A percentile compares a stretch with the other conserved stretches of the same genome.
Conservation (phyloP, 108 stramenopile species). For the Nitzschia sp. region DNA sequence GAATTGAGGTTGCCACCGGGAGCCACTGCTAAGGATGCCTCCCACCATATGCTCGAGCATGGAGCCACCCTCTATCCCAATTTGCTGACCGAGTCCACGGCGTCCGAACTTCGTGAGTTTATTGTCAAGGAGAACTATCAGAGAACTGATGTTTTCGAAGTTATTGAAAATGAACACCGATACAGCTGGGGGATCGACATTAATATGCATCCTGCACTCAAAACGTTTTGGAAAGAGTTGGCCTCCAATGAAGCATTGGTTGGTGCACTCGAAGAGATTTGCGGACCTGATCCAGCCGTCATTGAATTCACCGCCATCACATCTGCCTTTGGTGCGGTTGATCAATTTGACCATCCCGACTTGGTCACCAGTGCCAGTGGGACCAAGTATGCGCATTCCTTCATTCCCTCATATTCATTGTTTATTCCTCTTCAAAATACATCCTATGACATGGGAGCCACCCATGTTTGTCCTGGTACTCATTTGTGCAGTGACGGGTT, state of each 20-base stretch:
- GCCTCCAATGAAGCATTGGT: conserved; percentile 35
- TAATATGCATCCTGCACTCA: conserved; percentile 43
- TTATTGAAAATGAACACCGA: conserved; percentile 56
- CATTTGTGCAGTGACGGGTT: conserved; percentile 47
- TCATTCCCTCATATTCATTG: conserved; percentile 52
- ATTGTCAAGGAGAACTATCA: conserved; percentile 44
- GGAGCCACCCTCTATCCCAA: conserved; percentile 58
- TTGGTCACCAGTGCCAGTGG: conserved; percentile 39
- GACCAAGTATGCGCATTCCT: conserved; percentile 41
- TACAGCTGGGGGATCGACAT: conserved; percentile 50
- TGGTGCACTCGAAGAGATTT: conserved; percentile 40
- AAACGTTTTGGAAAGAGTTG: conserved; percentile 47
- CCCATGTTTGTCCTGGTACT: conserved; percentile 57
- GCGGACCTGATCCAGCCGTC: conserved; percentile 57
- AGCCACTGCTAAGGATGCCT: background rate
- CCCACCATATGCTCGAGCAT: conserved; percentile 51
- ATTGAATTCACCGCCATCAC: conserved; percentile 71
- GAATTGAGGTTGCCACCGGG: background rate
- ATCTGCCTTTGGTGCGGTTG: conserved; percentile 47
- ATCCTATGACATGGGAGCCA: conserved; percentile 54
- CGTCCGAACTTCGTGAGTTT: conserved; percentile 44
- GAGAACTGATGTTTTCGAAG: conserved; percentile 22
- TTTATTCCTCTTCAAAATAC: conserved; percentile 59
- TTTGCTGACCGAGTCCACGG: conserved; percentile 46
- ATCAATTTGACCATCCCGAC: conserved; percentile 53